These are phyloP conservation scores for Cystobasidiaceae sp. DNA, from an alignment of 1,284 basidiomycete species.

Conservation along the genomic window DNA sequence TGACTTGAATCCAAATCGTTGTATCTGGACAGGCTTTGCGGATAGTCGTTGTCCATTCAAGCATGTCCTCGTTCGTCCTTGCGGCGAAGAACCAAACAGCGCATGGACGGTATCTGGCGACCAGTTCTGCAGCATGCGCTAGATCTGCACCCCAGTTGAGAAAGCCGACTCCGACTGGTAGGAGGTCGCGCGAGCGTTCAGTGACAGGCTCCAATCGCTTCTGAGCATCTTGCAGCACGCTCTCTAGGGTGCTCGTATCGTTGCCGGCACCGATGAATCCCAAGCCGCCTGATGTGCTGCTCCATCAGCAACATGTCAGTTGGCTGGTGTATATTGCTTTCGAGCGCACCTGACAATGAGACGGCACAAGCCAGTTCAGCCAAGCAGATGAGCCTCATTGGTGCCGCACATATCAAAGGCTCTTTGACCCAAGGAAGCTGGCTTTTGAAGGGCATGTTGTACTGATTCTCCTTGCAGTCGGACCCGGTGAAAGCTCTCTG, in stretches of 20 bases:
- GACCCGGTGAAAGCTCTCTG: too few species aligned
- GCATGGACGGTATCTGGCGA: conserved; percentile 15
- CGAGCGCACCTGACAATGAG: conserved; percentile 10
- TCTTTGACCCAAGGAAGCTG: conserved; percentile 2
- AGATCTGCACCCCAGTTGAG: conserved; percentile 26
- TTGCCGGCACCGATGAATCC: conserved; percentile 26
- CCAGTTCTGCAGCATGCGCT: not conserved
- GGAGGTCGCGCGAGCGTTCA: not conserved
- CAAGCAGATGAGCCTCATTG: conserved; percentile 15
- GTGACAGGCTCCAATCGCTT: not conserved
- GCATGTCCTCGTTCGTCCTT: conserved; percentile 3
- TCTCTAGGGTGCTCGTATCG: conserved; percentile 2
- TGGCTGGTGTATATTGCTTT: too few species aligned
- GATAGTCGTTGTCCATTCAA: conserved; percentile 12
- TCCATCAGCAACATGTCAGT: not conserved
- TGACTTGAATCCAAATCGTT: conserved; percentile 24
- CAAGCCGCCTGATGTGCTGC: conserved; percentile 7
- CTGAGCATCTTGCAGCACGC: not conserved
- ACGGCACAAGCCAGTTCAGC: conserved; percentile 8
- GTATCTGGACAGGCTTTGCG: conserved; percentile 21
- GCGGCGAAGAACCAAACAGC: conserved; percentile 28
- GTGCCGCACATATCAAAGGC: conserved; percentile 13
- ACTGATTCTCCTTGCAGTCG: not conserved
- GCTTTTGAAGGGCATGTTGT: conserved; percentile 11
- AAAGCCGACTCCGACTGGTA: conserved; percentile 27